Conservation (phyloP, 1,284 basidiomycete species). For the Leucoagaricus sp. region DNA sequence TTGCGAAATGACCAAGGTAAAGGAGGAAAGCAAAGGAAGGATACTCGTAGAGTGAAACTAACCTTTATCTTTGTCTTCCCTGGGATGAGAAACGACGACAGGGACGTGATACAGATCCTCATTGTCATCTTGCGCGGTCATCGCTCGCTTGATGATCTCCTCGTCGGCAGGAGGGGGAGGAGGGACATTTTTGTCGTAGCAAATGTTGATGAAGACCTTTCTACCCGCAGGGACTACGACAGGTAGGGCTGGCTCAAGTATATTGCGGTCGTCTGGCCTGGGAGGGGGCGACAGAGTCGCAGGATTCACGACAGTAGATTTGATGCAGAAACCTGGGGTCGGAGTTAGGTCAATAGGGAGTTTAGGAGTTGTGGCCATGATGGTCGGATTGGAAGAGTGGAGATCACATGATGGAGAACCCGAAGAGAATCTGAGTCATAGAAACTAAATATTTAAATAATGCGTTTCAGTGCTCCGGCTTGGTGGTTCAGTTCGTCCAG, state of each 20-base stretch:
- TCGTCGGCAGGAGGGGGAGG: constrained; percentile 61
- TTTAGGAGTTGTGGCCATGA: constrained; percentile 8
- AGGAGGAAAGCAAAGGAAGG: background rate
- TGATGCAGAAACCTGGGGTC: constrained; percentile 62
- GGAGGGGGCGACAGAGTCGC: constrained; percentile 32
- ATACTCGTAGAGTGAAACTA: constrained; percentile 5
- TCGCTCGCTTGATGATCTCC: constrained; percentile 55
- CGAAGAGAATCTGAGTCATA: constrained; percentile 12
- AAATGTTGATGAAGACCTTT: constrained; percentile 75
- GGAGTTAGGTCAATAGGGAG: constrained; percentile 42
- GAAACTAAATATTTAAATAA: background rate
- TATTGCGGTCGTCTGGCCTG: constrained; percentile 13
- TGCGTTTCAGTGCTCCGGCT: constrained; percentile 2
- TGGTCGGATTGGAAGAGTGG: background rate
- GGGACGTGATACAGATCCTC: constrained; percentile 61
- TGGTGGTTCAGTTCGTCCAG: constrained; percentile 16
- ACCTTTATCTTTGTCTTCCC: constrained; percentile 72
- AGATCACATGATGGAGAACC: constrained; percentile 10
- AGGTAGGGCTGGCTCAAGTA: constrained; percentile 31
- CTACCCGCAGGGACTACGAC: constrained; percentile 43
- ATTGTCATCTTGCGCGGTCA: constrained; percentile 47
- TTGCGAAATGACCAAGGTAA: background rate
- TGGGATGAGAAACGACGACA: constrained; percentile 67
- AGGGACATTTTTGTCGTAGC: constrained; percentile 66
- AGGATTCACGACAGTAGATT: constrained; percentile 46